phyloP scores from a whole-genome alignment of 805 yeast genomes.

The Clavispora santaluciae region DNA sequence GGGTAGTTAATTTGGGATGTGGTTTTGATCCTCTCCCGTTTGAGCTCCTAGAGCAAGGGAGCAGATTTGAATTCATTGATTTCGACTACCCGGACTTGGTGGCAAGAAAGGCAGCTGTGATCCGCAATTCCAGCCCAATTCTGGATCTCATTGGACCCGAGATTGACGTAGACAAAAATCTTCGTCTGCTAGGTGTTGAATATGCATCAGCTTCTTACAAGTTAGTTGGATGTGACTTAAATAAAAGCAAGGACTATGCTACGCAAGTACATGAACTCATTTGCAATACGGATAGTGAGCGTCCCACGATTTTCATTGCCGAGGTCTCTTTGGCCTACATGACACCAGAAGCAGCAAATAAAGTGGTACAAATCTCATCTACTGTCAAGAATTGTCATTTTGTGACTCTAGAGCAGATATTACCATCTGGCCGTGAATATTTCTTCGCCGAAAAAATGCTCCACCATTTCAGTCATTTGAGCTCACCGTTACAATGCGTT shows the following conservation, averaged over 20 bases:
- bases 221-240: constrained; percentile 65
- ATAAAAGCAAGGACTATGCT: constrained; percentile 38
- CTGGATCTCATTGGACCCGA: constrained; percentile 37
- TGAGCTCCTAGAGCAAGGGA: constrained; percentile 28
- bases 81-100: constrained; percentile 73
- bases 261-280: constrained; percentile 23
- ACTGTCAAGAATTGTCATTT: constrained; percentile 52
- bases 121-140: constrained; percentile 45
- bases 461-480: constrained; percentile 58
- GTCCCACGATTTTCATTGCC: constrained; percentile 60
- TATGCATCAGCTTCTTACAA: constrained; percentile 32
- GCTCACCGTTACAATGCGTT: constrained; percentile 68
- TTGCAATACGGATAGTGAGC: constrained; percentile 17
- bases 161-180: not conserved
- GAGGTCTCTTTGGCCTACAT: constrained; percentile 83
- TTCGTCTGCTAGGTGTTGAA: constrained; percentile 16
- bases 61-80: constrained; percentile 50
- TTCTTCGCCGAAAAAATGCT: constrained; percentile 75
- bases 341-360: constrained; percentile 62
- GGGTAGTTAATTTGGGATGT: constrained; percentile 69
- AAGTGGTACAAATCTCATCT: constrained; percentile 48
- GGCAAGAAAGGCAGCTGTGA: constrained; percentile 48
- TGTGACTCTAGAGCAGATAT: constrained; percentile 62
- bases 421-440: constrained; percentile 59
- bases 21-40: constrained; percentile 54